These are phyloP conservation scores for Jasminum sambac DNA, from an alignment of 257 asterid species.

Conservation along the genomic window DNA sequence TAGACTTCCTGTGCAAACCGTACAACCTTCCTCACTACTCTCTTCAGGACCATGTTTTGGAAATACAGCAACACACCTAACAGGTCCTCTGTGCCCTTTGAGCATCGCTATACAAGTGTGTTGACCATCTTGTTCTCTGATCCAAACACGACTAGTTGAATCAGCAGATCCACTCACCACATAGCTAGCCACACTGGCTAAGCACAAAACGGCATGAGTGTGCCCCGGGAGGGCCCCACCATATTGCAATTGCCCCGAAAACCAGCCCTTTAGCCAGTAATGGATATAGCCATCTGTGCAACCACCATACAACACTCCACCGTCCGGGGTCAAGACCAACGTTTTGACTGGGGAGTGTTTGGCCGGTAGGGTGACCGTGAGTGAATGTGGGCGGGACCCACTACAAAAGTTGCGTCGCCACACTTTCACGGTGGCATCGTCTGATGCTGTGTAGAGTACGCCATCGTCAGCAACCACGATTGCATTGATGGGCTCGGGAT, in stretches of 20 bases:
- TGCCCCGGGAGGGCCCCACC: constrained; percentile 92
- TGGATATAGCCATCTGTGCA: constrained; percentile 93
- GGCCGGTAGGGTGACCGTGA: constrained; percentile 78
- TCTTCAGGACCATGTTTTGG: constrained; percentile 43
- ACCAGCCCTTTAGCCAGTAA: constrained; percentile 87
- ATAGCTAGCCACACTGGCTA: constrained; percentile 50
- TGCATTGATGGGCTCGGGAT: constrained; percentile 77
- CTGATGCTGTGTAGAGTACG: constrained; percentile 85
- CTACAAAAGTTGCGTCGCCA: constrained; percentile 91
- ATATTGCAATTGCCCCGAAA: constrained; percentile 82
- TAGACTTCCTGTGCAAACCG: constrained; percentile 78
- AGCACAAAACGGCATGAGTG: constrained; percentile 85
- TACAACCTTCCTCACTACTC: constrained; percentile 60
- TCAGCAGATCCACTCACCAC: constrained; percentile 86
- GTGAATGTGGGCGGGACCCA: constrained; percentile 75
- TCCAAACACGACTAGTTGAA: constrained; percentile 72
- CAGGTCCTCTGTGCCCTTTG: constrained; percentile 87
- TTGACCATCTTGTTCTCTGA: constrained; percentile 58
- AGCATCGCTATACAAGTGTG: constrained; percentile 70
- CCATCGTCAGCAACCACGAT: constrained; percentile 82
- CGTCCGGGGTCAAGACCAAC: constrained; percentile 56
- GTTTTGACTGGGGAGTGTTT: constrained; percentile 87
- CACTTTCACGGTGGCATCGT: constrained; percentile 83
- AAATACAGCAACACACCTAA: constrained; percentile 60
- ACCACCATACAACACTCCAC: constrained; percentile 76